phyloP scores from a whole-genome alignment of 225 moss, liverwort and hornwort species.

The Pleurozium schreberi region DNA sequence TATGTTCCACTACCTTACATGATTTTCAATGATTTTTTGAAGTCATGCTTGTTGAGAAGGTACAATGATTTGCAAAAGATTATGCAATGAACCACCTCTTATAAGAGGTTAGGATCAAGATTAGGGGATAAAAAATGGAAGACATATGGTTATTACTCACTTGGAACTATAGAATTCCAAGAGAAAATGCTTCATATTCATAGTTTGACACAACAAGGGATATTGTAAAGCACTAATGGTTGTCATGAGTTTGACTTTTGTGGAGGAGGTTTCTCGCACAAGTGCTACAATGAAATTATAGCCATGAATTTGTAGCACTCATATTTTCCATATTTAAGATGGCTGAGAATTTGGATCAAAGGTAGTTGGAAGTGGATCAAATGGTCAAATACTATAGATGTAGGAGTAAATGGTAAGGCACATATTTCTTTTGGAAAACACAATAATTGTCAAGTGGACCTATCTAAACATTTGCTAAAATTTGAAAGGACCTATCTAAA shows the following conservation, averaged over 20 bases:
- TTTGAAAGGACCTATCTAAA: not conserved
- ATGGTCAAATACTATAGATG: not conserved
- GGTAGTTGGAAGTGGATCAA: not conserved
- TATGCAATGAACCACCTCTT: not conserved
- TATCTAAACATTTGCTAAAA: not conserved
- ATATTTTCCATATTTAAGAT: not conserved
- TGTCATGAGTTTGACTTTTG: no score
- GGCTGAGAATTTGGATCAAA: not conserved
- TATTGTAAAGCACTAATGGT: not conserved
- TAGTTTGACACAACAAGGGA: not conserved
- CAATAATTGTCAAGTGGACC: not conserved
- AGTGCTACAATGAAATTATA: accelerated
- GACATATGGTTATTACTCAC: not conserved
- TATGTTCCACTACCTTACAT: no score
- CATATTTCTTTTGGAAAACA: no score
- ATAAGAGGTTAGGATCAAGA: not conserved
- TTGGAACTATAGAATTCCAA: not conserved
- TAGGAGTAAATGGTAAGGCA: not conserved
- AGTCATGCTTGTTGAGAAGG: not conserved
- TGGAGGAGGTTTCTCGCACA: not conserved
- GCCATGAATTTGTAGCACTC: not conserved
- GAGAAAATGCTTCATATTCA: not conserved
- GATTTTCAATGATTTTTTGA: not conserved
- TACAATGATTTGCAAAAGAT: not conserved
- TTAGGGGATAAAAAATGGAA: not conserved